Evolutionary conservation across 352 stramenopile species (phyloP).

Genomic region (Peronospora belbahrii): DNA sequence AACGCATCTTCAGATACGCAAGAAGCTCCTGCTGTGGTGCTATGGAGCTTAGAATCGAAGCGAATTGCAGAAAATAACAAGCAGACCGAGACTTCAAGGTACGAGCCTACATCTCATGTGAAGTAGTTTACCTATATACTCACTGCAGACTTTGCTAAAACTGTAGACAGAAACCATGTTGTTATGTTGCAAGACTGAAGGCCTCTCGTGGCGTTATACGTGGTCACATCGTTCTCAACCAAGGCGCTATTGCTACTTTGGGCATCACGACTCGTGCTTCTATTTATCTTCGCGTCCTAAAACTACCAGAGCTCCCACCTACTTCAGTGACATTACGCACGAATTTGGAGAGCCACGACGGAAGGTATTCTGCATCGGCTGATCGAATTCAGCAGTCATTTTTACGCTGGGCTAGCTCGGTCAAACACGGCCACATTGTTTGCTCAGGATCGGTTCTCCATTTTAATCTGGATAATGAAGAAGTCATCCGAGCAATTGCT

Average conservation of each 20-base stretch:
- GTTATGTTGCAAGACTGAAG: constrained; percentile 37
- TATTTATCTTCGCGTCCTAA: constrained; percentile 47
- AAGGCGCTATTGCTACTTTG: constrained; percentile 11
- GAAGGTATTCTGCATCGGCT: background rate
- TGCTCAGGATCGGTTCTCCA: constrained; percentile 31
- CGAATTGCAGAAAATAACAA: constrained; percentile 8
- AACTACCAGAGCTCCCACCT: constrained; percentile 35
- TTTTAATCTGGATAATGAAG: constrained; percentile 8
- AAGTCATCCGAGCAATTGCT: constrained; percentile 22
- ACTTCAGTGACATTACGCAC: constrained; percentile 25
- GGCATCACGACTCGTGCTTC: constrained; percentile 11
- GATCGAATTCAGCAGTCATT: constrained; percentile 29
- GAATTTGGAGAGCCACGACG: constrained; percentile 4
- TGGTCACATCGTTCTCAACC: constrained; percentile 33
- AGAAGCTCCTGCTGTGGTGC: constrained; percentile 30
- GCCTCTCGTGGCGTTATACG: constrained; percentile 27
- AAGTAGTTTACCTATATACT: background rate
- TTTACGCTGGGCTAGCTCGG: constrained; percentile 21
- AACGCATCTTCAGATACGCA: constrained; percentile 23
- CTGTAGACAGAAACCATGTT: constrained; percentile 11
- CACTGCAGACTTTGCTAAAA: background rate
- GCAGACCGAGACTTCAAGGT: constrained; percentile 7
- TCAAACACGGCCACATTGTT: constrained; percentile 12
- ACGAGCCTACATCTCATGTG: background rate
- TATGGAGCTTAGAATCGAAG: constrained; percentile 26